phyloP scores from a whole-genome alignment of 495 filamentous ascomycete species.

The Talaromyces stipitatus region DNA sequence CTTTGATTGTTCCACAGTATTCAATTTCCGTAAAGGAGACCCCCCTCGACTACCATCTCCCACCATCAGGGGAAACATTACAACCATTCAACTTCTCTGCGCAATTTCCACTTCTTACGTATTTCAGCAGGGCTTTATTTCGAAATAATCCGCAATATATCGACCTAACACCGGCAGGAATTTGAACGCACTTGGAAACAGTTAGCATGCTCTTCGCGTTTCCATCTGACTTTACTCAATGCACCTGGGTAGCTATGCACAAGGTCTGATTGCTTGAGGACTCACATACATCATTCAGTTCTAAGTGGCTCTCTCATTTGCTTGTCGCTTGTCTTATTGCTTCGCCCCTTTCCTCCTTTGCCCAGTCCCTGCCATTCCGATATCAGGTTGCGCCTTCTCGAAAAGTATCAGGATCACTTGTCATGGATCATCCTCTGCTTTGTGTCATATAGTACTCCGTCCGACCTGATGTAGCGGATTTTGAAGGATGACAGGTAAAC shows the following conservation, averaged over 20 bases:
- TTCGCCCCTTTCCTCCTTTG: too few species aligned
- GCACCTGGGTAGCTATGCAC: background rate
- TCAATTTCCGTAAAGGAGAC: conserved; percentile 20
- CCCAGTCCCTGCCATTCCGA: too few species aligned
- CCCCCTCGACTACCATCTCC: conserved; percentile 28
- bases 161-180: conserved; percentile 73
- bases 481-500: too few species aligned
- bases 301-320: too few species aligned
- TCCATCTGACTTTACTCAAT: background rate
- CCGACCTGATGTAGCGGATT: too few species aligned
- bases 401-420: too few species aligned
- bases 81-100: conserved; percentile 7
- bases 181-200: conserved; percentile 53
- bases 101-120: conserved; percentile 51
- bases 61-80: conserved; percentile 11
- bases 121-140: conserved; percentile 41
- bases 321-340: too few species aligned
- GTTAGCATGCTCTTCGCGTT: background rate
- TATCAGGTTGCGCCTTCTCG: too few species aligned
- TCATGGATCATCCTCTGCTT: too few species aligned
- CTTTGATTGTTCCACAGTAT: conserved; percentile 17
- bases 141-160: conserved; percentile 56
- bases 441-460: too few species aligned
- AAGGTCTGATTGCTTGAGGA: too few species aligned
- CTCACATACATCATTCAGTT: too few species aligned